Evolutionary conservation across 495 filamentous ascomycete species (phyloP).

Genomic region (Penicillium soppii): DNA sequence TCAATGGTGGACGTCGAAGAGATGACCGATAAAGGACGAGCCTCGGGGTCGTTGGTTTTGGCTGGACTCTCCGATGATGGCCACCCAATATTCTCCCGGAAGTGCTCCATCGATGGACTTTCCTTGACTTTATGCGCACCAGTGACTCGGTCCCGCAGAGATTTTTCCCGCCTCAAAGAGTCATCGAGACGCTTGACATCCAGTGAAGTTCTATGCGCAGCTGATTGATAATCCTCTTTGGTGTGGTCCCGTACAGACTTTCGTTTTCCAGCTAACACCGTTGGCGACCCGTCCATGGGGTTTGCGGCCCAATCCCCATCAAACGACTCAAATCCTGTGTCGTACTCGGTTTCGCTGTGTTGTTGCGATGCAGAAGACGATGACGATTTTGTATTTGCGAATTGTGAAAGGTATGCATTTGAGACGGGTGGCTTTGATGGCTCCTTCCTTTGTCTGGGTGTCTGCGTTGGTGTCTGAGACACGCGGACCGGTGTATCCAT

Average conservation of each 20-base stretch:
- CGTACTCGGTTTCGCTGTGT: slow-evolving; percentile 20
- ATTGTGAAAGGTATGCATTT: slow-evolving; percentile 7
- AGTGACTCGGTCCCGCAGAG: slow-evolving; percentile 35
- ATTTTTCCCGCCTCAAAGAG: slow-evolving; percentile 31
- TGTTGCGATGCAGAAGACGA: slow-evolving; percentile 14
- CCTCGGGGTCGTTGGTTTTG: slow-evolving; percentile 34
- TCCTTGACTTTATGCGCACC: slow-evolving; percentile 20
- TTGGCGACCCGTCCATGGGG: slow-evolving; percentile 18
- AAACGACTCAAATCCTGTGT: slow-evolving; percentile 26
- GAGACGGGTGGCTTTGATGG: slow-evolving; percentile 14
- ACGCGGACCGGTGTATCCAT: slow-evolving; percentile 51
- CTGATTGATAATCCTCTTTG: background rate
- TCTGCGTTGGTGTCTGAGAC: slow-evolving; percentile 24
- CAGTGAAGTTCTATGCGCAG: slow-evolving; percentile 7
- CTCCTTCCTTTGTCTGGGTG: slow-evolving; percentile 28
- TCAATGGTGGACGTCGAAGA: slow-evolving; percentile 71
- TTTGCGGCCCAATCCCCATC: slow-evolving; percentile 23
- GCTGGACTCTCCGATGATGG: slow-evolving; percentile 30
- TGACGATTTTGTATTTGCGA: slow-evolving; percentile 11
- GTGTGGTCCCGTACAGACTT: slow-evolving; percentile 6
- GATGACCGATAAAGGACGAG: slow-evolving; percentile 54
- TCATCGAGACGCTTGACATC: slow-evolving; percentile 24
- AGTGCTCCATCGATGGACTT: slow-evolving; percentile 37
- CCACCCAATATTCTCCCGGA: slow-evolving; percentile 45
- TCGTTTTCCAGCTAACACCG: slow-evolving; percentile 14